Evolutionary conservation across 169 alveolate genomes (phyloP), one percentile per base, ranked within the genome.

Genomic region (Cyclospora cayetanensis): DNA sequence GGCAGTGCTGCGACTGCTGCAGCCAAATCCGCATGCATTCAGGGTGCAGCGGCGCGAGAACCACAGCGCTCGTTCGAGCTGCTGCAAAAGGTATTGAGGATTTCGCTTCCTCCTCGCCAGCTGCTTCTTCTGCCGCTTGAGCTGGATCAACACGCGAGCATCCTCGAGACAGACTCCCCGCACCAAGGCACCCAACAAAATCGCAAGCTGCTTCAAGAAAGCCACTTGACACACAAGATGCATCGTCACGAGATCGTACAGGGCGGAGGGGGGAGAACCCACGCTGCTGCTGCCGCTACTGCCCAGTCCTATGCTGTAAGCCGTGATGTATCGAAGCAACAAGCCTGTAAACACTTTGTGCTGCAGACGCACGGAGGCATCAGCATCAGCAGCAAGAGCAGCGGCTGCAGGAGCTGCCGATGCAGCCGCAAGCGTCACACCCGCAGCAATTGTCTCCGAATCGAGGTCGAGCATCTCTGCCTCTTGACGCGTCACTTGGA

Each of bases 231-330:
- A 65, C 35, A 68, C 46, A 39, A 50, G 20, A 29, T 43, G 12
- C 25, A 77, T 31, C 29, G 42, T 2, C 41, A 77, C 27, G 15
- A 77, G 39, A 29, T 79, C 55, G 41, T 34, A 46, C 68, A 79
- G 12, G 27, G 46, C 35, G 29, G 88, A 42, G 70, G 70, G 70
- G 25, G 68, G 43, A n/a, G 87, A 41, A 25, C 88, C 55, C 35
- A n/a, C 43, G 74, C 74, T 63, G 74, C 37, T 63, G 74, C 74
- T 63, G 74, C 74, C 31, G 74, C 74, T 63, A 1, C 25, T n/a
- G 2, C 89, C 89, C 2, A 79, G 1, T 1, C 89, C 89, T 7
- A 55, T 52, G 0, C 42, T 22, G 1, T 46, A 11, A 50, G 65
- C 41, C 1, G 89, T 79, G 46, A 74, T 50, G 43, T 79, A 39